Evolutionary conservation across 2,329 filamentous ascomycete genomes (phyloP).

Genomic region (Fusarium buxicola): DNA sequence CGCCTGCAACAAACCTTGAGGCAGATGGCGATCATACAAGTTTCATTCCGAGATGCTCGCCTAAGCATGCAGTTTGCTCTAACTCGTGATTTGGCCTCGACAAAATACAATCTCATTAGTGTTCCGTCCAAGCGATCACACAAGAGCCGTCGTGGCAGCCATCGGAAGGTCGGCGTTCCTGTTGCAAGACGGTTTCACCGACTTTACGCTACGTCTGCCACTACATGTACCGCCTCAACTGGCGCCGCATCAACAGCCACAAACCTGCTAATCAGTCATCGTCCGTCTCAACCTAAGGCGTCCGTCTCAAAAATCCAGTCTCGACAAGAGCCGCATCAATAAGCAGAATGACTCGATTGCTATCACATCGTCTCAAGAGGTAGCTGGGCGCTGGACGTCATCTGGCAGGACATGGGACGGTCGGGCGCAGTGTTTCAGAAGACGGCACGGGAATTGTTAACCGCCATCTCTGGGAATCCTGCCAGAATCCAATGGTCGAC

Average conservation of each 20-base stretch:
- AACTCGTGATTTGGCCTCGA: slow-evolving; percentile 4
- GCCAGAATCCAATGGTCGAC: slow-evolving; percentile 1
- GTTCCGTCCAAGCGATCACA: slow-evolving; percentile 36
- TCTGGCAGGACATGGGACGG: slow-evolving; percentile 10
- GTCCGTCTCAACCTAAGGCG: neutral
- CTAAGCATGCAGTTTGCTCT: slow-evolving; percentile 2
- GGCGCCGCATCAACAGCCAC: slow-evolving; percentile 15
- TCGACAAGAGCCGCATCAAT: too few relatives aligned
- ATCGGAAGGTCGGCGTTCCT: slow-evolving; percentile 27
- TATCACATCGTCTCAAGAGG: neutral
- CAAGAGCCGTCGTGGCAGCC: slow-evolving; percentile 27
- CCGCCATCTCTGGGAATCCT: neutral
- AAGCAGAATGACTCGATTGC: slow-evolving; percentile 14
- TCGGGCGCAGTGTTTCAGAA: slow-evolving; percentile 26
- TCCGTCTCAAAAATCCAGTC: too few relatives aligned
- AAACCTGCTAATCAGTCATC: slow-evolving; percentile 3
- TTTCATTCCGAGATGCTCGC: slow-evolving; percentile 20
- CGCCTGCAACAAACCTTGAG: slow-evolving; percentile 23
- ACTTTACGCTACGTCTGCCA: slow-evolving; percentile 29
- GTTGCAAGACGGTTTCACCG: slow-evolving; percentile 45
- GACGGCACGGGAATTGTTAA: neutral
- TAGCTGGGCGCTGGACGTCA: slow-evolving; percentile 16
- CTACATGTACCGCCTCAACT: slow-evolving; percentile 19
- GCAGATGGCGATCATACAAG: slow-evolving; percentile 15
- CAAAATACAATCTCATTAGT: slow-evolving; percentile 22